Evolutionary conservation across 352 stramenopile species (phyloP).

Genomic region (Phytophthora macrochlamydospora): DNA sequence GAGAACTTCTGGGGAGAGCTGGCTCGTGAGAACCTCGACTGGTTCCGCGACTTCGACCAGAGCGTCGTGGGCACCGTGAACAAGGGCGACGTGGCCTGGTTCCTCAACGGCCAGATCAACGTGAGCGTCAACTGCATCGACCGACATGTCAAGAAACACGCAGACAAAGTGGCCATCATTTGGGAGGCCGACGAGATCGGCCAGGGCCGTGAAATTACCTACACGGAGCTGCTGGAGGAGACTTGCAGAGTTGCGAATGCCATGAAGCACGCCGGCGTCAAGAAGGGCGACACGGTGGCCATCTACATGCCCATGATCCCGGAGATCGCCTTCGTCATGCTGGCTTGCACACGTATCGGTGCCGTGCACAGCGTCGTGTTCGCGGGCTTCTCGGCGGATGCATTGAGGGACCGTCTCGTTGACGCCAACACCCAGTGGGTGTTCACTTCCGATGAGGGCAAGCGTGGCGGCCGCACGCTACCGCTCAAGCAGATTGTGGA

Average conservation of each 20-base stretch:
- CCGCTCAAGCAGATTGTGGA: conserved; percentile 97
- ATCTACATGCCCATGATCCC: conserved; percentile 99
- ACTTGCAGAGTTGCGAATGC: conserved; percentile 95
- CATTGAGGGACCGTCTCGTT: conserved; percentile 94
- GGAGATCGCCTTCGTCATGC: conserved; percentile 97
- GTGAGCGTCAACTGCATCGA: conserved; percentile 96
- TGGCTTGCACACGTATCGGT: conserved; percentile 97
- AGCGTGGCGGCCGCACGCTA: conserved; percentile 92
- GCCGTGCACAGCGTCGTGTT: conserved; percentile 98
- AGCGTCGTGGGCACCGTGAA: conserved; percentile 85
- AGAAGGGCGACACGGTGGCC: conserved; percentile 95
- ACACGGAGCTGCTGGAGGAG: conserved; percentile 52
- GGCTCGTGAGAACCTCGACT: conserved; percentile 90
- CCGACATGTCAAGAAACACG: conserved; percentile 81
- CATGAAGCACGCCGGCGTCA: conserved; percentile 90
- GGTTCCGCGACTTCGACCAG: conserved; percentile 94
- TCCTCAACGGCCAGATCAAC: conserved; percentile 95
- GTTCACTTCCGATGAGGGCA: conserved; percentile 94
- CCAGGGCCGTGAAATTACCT: conserved; percentile 66
- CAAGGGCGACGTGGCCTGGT: conserved; percentile 94
- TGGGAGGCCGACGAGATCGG: conserved; percentile 98
- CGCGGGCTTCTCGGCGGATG: conserved; percentile 95
- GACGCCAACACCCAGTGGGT: conserved; percentile 92
- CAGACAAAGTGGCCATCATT: conserved; percentile 95
- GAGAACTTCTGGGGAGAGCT: conserved; percentile 92